These are phyloP conservation scores for Saccharomyces hybrid DNA, from an alignment of 1,139 yeast genomes.

Conservation along the genomic window DNA sequence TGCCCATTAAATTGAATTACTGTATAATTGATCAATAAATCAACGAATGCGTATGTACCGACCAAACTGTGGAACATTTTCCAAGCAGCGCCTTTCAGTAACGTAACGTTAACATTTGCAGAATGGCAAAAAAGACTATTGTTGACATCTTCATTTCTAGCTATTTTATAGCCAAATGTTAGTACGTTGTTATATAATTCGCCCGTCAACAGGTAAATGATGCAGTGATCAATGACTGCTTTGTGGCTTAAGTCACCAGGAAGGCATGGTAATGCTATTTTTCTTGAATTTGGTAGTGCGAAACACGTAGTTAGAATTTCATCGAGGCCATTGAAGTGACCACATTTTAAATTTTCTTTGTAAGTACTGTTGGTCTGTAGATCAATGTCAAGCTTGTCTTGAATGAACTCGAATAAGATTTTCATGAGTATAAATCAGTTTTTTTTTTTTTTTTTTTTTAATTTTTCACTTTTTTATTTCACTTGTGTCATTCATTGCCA, in stretches of 20 bases:
- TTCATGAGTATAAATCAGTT: neutral
- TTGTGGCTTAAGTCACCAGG: conserved; percentile 8
- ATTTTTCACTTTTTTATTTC: neutral
- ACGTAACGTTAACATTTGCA: conserved; percentile 17
- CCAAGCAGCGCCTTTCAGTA: conserved; percentile 21
- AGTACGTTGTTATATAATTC: conserved; percentile 19
- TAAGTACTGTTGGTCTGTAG: neutral
- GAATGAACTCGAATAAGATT: neutral
- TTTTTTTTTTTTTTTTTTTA: neutral
- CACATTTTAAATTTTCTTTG: neutral
- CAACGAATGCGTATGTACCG: conserved; percentile 21
- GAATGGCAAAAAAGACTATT: conserved; percentile 17
- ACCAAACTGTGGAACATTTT: conserved; percentile 17
- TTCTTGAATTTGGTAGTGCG: conserved; percentile 9
- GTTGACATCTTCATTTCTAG: conserved; percentile 13
- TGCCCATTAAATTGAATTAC: conserved; percentile 15
- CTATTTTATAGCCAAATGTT: conserved; percentile 23
- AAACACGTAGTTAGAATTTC: conserved; percentile 9
- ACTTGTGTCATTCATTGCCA: neutral
- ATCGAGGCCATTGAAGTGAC: conserved; percentile 8
- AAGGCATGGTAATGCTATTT: conserved; percentile 6
- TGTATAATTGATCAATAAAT: conserved; percentile 21
- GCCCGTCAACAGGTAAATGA: conserved; percentile 13
- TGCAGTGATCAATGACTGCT: conserved; percentile 22
- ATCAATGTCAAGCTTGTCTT: neutral